Conservation (phyloP, 305 asterid genomes). For the Withania somnifera region DNA sequence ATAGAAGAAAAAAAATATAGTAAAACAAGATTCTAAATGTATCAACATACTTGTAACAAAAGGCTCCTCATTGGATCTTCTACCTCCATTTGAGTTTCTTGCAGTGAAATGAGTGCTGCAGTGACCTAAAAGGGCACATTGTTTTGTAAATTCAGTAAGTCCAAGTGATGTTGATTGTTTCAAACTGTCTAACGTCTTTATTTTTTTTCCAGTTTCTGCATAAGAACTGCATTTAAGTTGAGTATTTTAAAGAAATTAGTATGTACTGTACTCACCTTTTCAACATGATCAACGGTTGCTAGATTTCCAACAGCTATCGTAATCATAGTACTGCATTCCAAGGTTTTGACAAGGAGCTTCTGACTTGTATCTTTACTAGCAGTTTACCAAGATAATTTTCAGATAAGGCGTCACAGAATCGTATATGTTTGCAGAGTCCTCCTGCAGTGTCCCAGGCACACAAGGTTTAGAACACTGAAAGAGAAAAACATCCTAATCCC, state of each 20-base stretch:
- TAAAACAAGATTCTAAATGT: neutral
- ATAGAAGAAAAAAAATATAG: neutral
- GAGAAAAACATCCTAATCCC: no score
- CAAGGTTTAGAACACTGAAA: neutral
- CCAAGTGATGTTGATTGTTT: neutral
- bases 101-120: neutral
- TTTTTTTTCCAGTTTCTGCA: no score
- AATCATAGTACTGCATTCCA: neutral
- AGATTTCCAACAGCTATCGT: neutral
- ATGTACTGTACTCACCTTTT: neutral
- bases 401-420: neutral
- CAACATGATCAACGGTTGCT: neutral
- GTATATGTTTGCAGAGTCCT: neutral
- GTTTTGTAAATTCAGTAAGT: neutral
- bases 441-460: slow-evolving; percentile 2
- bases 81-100: neutral
- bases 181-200: neutral
- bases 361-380: neutral
- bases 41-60: neutral
- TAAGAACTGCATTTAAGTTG: no score
- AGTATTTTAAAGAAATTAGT: neutral
- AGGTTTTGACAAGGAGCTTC: neutral
- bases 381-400: neutral
- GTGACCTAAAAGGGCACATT: neutral
- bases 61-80: slow-evolving; percentile 1